Percentiles rank a stretch among this genome's conserved stretches.
phyloP scores from a whole-genome alignment of 2,329 filamentous ascomycete genomes.

The Trichoderma sp. region DNA sequence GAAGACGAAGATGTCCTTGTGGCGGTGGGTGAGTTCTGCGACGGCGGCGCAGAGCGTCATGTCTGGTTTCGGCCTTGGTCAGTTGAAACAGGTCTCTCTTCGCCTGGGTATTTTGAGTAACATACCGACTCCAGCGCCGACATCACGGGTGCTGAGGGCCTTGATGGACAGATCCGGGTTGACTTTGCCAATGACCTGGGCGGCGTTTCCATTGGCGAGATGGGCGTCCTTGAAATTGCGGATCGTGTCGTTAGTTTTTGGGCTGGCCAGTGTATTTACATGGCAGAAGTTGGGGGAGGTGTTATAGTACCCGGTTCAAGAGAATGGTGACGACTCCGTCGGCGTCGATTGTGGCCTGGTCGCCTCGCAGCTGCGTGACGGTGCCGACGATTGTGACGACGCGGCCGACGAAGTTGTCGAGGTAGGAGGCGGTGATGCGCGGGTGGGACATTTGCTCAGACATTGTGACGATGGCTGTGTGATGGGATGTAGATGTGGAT shows the following conservation, averaged over 20 bases:
- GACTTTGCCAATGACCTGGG: slow-evolving; percentile 78
- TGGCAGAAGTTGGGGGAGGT: not conserved
- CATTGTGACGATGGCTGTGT: slow-evolving; percentile 46
- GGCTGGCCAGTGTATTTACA: no score
- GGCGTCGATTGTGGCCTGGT: slow-evolving; percentile 75
- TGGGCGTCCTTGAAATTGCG: slow-evolving; percentile 64
- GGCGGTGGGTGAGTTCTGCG: slow-evolving; percentile 79
- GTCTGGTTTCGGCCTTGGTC: slow-evolving; percentile 53
- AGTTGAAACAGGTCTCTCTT: not conserved
- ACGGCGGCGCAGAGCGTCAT: slow-evolving; percentile 72
- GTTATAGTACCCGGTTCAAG: slow-evolving; percentile 61
- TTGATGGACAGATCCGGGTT: slow-evolving; percentile 69
- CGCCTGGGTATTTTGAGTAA: slow-evolving; percentile 23
- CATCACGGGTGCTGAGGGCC: slow-evolving; percentile 65
- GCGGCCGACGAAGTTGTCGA: slow-evolving; percentile 69
- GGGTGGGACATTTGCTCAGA: slow-evolving; percentile 66
- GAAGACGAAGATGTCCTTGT: slow-evolving; percentile 74
- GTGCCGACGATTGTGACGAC: slow-evolving; percentile 85
- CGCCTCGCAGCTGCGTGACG: slow-evolving; percentile 77
- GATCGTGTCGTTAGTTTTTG: not conserved
- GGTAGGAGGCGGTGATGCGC: slow-evolving; percentile 76
- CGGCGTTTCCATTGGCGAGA: slow-evolving; percentile 64
- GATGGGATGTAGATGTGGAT: not conserved
- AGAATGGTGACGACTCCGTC: slow-evolving; percentile 72
- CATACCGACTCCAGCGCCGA: slow-evolving; percentile 67